Evolutionary conservation across 2,329 filamentous ascomycete species (phyloP), one percentile per base, ranked within the genome.

Genomic region (Ophiostoma ulmi): DNA sequence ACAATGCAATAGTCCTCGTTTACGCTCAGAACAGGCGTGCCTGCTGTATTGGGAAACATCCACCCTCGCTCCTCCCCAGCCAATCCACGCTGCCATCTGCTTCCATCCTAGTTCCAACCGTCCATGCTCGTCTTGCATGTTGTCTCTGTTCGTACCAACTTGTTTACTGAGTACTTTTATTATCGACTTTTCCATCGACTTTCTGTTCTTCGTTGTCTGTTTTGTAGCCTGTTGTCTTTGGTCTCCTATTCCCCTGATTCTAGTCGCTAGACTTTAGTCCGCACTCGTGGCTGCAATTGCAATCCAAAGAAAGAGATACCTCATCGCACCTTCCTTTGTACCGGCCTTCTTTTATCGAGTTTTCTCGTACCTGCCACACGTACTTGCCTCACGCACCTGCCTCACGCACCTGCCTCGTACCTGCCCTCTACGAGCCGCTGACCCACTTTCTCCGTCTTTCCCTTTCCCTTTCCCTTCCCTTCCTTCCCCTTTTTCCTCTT

Each of bases 401-500:
- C n/a, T 48, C 44, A 48, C 44, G 44, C 44, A 48, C 41, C 14
- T 55, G 20, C 48, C 20, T 36, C 38, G 11, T 41, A 14, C 36
- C n/a, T 39, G 3, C 35, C 13, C 20, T 22, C 14, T 13, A 36
- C 31, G 39, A 67, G 65, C 65, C 65, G n/a, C 38, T 13, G 65
- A 44, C 39, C 65, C 65, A 44, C 65, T 35, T 41, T 48, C 65
- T 67, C 65, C 31, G 48, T 69, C 44, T 65, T 65, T 38, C n/a
- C 65, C 44, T 67, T 70, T 70, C 67, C 61, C 68, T 71, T 64
- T 52, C 38, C 13, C 65, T 8, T 67, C 55, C 20, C 20, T n/a
- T 35, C 14, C 31, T 61, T 52, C 48, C 52, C 44, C 10, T 44
- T 67, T 69, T 69, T 69, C 61, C 65, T 72, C 68, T 71, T 52